These are phyloP conservation scores for Cadophora sp. DNA, from an alignment of 2,329 filamentous ascomycete genomes.

Conservation along the genomic window DNA sequence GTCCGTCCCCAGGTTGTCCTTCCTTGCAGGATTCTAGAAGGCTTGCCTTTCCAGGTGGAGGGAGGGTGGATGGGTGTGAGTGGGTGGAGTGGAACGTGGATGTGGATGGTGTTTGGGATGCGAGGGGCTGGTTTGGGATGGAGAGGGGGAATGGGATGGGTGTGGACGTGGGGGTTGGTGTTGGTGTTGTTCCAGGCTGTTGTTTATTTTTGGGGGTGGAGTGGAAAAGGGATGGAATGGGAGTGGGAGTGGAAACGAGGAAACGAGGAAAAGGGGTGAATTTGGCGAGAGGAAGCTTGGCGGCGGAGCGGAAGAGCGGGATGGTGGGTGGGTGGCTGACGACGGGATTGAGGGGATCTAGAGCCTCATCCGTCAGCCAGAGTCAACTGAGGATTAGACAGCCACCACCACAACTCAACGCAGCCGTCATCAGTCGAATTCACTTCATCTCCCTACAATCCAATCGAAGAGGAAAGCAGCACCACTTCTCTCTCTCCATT, in stretches of 20 bases:
- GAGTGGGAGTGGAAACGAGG: no score
- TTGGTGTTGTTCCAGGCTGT: no score
- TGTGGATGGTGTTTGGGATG: constrained; percentile 1
- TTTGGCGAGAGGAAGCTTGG: background rate
- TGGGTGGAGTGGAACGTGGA: background rate
- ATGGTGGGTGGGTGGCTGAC: background rate
- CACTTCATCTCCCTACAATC: background rate
- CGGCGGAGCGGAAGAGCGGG: background rate
- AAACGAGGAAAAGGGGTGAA: background rate
- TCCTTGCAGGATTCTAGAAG: constrained; percentile 20
- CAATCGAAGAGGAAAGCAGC: background rate
- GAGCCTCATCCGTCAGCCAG: background rate
- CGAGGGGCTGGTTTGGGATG: constrained; percentile 14
- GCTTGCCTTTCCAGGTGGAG: background rate
- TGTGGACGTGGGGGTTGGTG: background rate
- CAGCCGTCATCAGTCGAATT: background rate
- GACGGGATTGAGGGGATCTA: background rate
- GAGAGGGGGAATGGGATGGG: background rate
- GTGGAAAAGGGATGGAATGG: background rate
- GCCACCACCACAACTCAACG: background rate
- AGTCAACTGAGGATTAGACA: background rate
- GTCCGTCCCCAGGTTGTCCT: background rate
- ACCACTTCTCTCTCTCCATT: no score
- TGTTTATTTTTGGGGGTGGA: background rate
- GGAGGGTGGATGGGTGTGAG: background rate